These are phyloP conservation scores for Quillaja saponaria DNA, from an alignment of 306 rosid genomes.

Conservation along the genomic window DNA sequence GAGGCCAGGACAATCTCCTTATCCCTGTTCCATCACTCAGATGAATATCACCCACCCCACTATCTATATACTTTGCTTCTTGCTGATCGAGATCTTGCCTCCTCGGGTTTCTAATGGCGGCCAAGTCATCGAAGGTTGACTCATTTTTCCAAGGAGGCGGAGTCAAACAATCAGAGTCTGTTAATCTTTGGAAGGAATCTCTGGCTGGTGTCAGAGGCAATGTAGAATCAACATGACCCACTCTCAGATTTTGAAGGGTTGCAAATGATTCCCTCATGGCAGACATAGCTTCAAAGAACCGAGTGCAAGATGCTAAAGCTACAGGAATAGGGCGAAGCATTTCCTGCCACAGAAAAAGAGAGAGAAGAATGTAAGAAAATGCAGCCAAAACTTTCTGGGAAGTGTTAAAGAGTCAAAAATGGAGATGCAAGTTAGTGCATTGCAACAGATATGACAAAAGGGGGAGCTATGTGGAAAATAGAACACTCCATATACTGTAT, in stretches of 20 bases:
- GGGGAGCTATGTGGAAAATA: too few relatives aligned
- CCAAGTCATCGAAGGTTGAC: conserved; percentile 58
- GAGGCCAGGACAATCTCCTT: conserved; percentile 58
- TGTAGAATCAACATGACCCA: conserved; percentile 52
- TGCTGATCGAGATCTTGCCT: conserved; percentile 44
- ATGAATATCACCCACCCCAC: conserved; percentile 21
- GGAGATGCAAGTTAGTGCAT: too few relatives aligned
- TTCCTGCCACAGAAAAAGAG: conserved; percentile 49
- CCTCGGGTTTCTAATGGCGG: conserved; percentile 50
- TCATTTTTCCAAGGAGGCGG: conserved; percentile 75
- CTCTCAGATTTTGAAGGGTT: conserved; percentile 81
- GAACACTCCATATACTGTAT: too few relatives aligned
- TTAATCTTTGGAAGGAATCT: conserved; percentile 55
- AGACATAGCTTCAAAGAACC: conserved; percentile 96
- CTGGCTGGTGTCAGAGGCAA: conserved; percentile 55
- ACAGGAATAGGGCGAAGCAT: conserved; percentile 98
- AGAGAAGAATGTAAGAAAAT: neutral
- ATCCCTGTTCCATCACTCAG: conserved; percentile 41
- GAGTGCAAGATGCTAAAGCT: conserved; percentile 91
- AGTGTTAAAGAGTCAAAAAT: too few relatives aligned
- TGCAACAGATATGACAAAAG: too few relatives aligned
- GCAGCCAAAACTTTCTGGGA: too few relatives aligned
- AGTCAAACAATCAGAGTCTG: conserved; percentile 56
- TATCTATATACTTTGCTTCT: conserved; percentile 39
- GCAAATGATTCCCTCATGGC: conserved; percentile 97